Evolutionary conservation across 2,329 filamentous ascomycete genomes (phyloP).

Genomic region (Diplocarpon mali): DNA sequence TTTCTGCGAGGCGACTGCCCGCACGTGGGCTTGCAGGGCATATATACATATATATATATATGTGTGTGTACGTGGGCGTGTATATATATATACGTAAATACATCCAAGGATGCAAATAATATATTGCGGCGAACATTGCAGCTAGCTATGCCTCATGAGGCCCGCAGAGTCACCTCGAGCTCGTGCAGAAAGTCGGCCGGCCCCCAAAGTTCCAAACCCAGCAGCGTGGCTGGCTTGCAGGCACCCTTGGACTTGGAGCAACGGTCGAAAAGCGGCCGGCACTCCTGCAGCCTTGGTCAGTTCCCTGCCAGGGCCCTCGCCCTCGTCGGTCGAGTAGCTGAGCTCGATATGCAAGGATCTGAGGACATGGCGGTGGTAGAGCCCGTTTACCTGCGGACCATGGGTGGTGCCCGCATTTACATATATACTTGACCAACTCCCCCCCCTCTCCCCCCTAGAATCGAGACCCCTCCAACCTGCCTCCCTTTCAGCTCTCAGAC

Average conservation of each 20-base stretch:
- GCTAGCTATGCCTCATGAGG: constrained; percentile 8
- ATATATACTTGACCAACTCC: constrained; percentile 22
- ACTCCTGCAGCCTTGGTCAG: neutral
- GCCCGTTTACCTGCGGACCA: constrained; percentile 17
- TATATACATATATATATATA: too few species aligned
- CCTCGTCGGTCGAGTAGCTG: constrained; percentile 15
- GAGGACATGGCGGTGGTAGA: constrained; percentile 15
- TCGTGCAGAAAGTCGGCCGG: constrained; percentile 12
- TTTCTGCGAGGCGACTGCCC: neutral
- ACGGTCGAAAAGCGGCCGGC: constrained; percentile 10
- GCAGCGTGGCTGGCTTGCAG: constrained; percentile 13
- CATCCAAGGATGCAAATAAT: too few species aligned
- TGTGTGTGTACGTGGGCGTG: too few species aligned
- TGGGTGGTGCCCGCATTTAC: constrained; percentile 9
- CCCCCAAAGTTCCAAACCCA: neutral
- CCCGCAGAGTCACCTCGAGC: neutral
- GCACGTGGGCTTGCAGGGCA: neutral
- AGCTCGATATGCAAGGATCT: constrained; percentile 18
- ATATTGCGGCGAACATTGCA: too few species aligned
- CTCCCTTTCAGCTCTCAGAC: neutral
- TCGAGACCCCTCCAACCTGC: neutral
- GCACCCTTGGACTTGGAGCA: constrained; percentile 5
- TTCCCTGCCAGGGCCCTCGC: constrained; percentile 4
- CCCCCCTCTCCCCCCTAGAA: constrained; percentile 14
- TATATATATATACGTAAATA: too few species aligned